These are phyloP conservation scores for Hawksworthiomyces lignivorus DNA, from an alignment of 2,329 filamentous ascomycete species.

Conservation along the genomic window DNA sequence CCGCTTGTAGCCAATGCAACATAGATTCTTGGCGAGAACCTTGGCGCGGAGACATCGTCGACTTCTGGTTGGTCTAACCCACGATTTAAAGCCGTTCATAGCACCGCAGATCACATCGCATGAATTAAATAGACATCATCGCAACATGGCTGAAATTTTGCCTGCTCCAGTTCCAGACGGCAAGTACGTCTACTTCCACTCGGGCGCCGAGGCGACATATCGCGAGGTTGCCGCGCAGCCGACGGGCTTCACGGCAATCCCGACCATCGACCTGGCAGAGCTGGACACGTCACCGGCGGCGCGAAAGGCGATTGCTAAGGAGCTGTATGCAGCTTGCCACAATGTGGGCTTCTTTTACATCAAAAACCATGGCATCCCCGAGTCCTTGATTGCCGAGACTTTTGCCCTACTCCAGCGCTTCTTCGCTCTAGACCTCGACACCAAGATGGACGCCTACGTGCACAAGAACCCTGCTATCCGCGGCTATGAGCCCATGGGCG, in stretches of 20 bases:
- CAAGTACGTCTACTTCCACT: conserved; percentile 25
- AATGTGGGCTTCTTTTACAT: conserved; percentile 16
- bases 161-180: conserved; percentile 6
- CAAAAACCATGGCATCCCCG: conserved; percentile 15
- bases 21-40: too few species aligned
- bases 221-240: conserved; percentile 20
- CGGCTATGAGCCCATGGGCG: conserved; percentile 27
- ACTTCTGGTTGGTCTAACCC: too few species aligned
- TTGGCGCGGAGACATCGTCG: too few species aligned
- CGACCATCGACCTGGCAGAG: too few species aligned
- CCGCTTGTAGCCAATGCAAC: too few species aligned
- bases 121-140: too few species aligned
- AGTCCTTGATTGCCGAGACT: conserved; percentile 2
- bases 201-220: conserved; percentile 24
- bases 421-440: conserved; percentile 10
- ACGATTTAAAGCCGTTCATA: too few species aligned
- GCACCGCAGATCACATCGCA: too few species aligned
- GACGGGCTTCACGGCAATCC: conserved; percentile 21
- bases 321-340: too few species aligned
- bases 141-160: too few species aligned
- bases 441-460: conserved; percentile 24
- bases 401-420: conserved; percentile 11
- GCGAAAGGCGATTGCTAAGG: too few species aligned
- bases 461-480: conserved; percentile 27
- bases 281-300: too few species aligned